Evolutionary conservation across 106 monocot genomes (phyloP).

Genomic region (Iris macrosiphon): DNA sequence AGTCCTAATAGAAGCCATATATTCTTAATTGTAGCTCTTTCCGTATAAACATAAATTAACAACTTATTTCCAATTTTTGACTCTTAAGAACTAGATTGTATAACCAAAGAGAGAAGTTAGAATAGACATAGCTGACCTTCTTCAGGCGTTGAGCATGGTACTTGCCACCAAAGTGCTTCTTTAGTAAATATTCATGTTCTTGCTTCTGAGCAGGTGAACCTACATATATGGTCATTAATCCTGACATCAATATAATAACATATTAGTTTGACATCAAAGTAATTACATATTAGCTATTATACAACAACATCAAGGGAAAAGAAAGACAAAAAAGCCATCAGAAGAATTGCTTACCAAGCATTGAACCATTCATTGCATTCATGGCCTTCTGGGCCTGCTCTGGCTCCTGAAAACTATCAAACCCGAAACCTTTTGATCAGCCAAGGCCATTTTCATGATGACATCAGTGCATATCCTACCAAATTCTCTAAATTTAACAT

Average conservation of each 20-base stretch:
- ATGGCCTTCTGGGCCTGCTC: conserved; percentile 49
- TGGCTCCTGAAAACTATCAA: conserved; percentile 34
- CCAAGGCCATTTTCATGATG: conserved; percentile 42
- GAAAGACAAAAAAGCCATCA: not conserved
- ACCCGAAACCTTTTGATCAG: conserved; percentile 59
- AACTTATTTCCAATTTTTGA: not conserved
- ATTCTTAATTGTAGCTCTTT: too few species aligned
- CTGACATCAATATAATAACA: conserved; percentile 12
- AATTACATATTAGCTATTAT: too few species aligned
- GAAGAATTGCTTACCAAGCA: conserved; percentile 30
- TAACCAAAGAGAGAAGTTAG: too few species aligned
- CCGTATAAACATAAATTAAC: not conserved
- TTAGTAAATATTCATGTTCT: conserved; percentile 19
- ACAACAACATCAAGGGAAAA: not conserved
- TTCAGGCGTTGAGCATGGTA: not conserved
- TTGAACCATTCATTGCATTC: conserved; percentile 32
- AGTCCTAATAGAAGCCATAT: conserved; percentile 23
- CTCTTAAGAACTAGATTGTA: not conserved
- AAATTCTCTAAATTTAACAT: conserved; percentile 38
- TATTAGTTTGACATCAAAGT: too few species aligned
- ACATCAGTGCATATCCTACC: conserved; percentile 41
- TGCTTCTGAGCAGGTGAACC: conserved; percentile 44
- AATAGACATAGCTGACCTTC: not conserved
- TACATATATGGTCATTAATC: conserved; percentile 42
- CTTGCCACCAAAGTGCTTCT: conserved; percentile 1